These are phyloP conservation scores for Salix purpurea DNA, from an alignment of 345 rosid species.

Conservation along the genomic window DNA sequence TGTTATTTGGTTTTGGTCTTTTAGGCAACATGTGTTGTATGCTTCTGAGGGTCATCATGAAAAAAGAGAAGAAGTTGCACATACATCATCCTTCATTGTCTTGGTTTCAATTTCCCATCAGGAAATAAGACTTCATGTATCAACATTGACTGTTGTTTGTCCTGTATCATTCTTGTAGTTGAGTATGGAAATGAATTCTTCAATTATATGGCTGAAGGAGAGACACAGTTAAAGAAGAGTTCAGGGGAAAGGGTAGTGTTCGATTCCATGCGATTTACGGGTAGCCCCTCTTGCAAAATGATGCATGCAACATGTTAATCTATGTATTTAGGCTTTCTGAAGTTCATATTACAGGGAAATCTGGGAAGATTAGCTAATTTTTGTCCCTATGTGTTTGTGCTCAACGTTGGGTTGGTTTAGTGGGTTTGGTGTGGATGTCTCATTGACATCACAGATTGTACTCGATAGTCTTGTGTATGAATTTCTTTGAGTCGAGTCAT, in stretches of 20 bases:
- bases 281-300: constrained; percentile 8
- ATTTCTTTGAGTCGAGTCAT: constrained; percentile 20
- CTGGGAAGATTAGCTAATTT: constrained; percentile 31
- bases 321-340: constrained; percentile 32
- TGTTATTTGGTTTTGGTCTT: background rate
- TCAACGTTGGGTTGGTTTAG: constrained; percentile 17
- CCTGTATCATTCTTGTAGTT: constrained; percentile 13
- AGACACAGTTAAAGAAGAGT: constrained; percentile 15
- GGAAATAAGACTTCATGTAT: constrained; percentile 35
- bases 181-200: constrained; percentile 9
- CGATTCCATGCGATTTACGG: constrained; percentile 5
- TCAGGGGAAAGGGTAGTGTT: constrained; percentile 3
- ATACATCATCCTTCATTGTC: constrained; percentile 23
- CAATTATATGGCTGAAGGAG: constrained; percentile 29
- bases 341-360: constrained; percentile 24
- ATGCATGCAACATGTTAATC: constrained; percentile 23
- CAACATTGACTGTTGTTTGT: constrained; percentile 31
- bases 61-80: constrained; percentile 19
- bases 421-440: constrained; percentile 36
- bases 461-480: constrained; percentile 28
- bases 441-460: constrained; percentile 20
- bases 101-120: constrained; percentile 18
- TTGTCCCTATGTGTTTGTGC: constrained; percentile 16
- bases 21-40: constrained; percentile 14
- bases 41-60: constrained; percentile 13